phyloP scores from a whole-genome alignment of 2,329 filamentous ascomycete genomes.

The Nemania sp. region DNA sequence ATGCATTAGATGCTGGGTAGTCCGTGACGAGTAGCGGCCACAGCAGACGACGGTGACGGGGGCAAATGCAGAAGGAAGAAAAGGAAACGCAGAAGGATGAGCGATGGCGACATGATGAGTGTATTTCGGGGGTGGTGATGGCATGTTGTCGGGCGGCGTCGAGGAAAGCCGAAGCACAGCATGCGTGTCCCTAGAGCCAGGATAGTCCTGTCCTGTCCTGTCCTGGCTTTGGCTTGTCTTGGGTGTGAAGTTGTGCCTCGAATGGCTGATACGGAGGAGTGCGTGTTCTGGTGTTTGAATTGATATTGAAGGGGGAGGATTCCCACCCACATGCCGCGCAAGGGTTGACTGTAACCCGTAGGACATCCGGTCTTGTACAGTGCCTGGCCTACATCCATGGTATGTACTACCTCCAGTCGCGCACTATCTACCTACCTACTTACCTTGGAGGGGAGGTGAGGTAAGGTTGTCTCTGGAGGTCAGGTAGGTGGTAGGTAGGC shows the following conservation, averaged over 20 bases:
- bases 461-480: too few relatives aligned
- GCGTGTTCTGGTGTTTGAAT: constrained; percentile 19
- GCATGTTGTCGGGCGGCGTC: constrained; percentile 32
- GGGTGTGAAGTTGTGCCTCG: constrained; percentile 7
- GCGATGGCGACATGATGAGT: constrained; percentile 6
- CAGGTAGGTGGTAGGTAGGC: too few relatives aligned
- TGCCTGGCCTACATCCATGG: too few relatives aligned
- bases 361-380: background rate
- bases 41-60: constrained; percentile 1
- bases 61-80: constrained; percentile 14
- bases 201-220: constrained; percentile 4
- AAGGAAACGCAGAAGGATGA: constrained; percentile 22
- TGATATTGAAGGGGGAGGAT: constrained; percentile 31
- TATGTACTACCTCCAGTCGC: too few relatives aligned
- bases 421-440: too few relatives aligned
- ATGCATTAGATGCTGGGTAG: constrained; percentile 8
- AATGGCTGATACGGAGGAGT: constrained; percentile 27
- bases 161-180: constrained; percentile 24
- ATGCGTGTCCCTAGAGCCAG: constrained; percentile 12
- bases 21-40: constrained; percentile 5
- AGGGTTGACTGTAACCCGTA: constrained; percentile 6
- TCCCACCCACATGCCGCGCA: constrained; percentile 30
- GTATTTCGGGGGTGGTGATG: constrained; percentile 20
- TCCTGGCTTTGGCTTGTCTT: background rate
- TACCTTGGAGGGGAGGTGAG: too few relatives aligned